These are phyloP conservation scores for Phialocephala subalpina DNA, from an alignment of 2,329 filamentous ascomycete species.

Conservation along the genomic window DNA sequence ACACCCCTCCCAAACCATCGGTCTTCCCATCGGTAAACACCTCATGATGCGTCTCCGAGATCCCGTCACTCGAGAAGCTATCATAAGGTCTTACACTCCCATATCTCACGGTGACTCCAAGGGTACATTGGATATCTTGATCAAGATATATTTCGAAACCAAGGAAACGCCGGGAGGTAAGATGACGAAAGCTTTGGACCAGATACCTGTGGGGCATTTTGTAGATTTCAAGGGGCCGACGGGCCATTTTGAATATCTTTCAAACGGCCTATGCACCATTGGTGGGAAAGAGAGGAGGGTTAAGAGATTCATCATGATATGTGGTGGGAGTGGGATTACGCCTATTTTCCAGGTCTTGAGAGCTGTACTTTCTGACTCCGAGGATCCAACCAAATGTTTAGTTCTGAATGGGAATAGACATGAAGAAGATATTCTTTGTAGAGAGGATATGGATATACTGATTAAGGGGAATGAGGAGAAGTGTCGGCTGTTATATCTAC, in stretches of 20 bases:
- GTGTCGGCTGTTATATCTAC: slow-evolving; percentile 72
- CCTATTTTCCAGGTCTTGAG: slow-evolving; percentile 86
- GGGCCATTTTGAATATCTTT: slow-evolving; percentile 84
- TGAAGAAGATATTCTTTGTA: slow-evolving; percentile 85
- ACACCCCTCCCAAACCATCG: slow-evolving; percentile 72
- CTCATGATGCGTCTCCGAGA: slow-evolving; percentile 84
- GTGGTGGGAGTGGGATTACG: slow-evolving; percentile 89
- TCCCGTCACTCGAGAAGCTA: slow-evolving; percentile 71
- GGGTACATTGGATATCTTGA: slow-evolving; percentile 76
- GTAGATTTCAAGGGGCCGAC: slow-evolving; percentile 90
- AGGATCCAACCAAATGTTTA: slow-evolving; percentile 72
- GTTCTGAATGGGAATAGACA: slow-evolving; percentile 81
- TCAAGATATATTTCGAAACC: slow-evolving; percentile 82
- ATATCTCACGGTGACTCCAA: slow-evolving; percentile 69
- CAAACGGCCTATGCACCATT: slow-evolving; percentile 69
- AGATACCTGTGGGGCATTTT: slow-evolving; percentile 73
- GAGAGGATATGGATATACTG: slow-evolving; percentile 73
- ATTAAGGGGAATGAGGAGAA: slow-evolving; percentile 59
- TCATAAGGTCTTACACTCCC: slow-evolving; percentile 89
- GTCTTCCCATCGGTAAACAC: slow-evolving; percentile 86
- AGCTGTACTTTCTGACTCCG: slow-evolving; percentile 70
- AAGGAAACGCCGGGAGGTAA: slow-evolving; percentile 69
- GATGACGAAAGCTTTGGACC: slow-evolving; percentile 83
- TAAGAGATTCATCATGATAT: slow-evolving; percentile 83
- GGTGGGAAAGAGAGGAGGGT: slow-evolving; percentile 64